Evolutionary conservation across 78 protist species (phyloP).

Genomic region (Cyanophora paradoxa): DNA sequence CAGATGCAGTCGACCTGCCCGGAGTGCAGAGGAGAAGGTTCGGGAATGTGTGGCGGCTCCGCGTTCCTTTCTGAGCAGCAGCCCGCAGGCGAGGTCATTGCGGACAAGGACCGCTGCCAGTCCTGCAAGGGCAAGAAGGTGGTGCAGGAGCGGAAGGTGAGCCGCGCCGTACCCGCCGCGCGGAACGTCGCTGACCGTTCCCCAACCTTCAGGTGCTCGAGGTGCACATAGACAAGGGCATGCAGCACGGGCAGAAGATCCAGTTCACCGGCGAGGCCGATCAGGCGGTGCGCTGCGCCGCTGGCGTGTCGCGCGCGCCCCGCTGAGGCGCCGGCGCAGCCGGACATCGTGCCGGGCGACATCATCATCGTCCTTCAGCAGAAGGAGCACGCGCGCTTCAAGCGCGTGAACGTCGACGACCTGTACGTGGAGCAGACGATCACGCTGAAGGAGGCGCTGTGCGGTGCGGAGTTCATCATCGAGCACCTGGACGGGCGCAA

Average conservation of each 20-base stretch:
- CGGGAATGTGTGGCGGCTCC: too few relatives aligned
- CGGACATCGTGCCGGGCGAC: slow-evolving; percentile 87
- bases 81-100: background rate
- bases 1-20: slow-evolving; percentile 40
- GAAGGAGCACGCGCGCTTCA: slow-evolving; percentile 75
- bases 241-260: slow-evolving; percentile 76
- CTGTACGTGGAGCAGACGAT: slow-evolving; percentile 61
- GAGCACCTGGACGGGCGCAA: slow-evolving; percentile 82
- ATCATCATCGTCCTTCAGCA: slow-evolving; percentile 78
- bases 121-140: slow-evolving; percentile 75
- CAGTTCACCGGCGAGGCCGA: slow-evolving; percentile 90
- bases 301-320: background rate
- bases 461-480: slow-evolving; percentile 77
- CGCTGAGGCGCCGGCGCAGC: slow-evolving; percentile 28
- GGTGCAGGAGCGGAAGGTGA: slow-evolving; percentile 64
- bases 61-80: too few relatives aligned
- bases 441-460: slow-evolving; percentile 75
- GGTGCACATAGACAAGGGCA: slow-evolving; percentile 89
- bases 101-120: background rate
- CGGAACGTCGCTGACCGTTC: too few relatives aligned
- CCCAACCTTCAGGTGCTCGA: slow-evolving; percentile 47
- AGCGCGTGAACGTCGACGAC: slow-evolving; percentile 81
- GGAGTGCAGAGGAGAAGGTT: background rate
- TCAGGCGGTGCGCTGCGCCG: slow-evolving; percentile 32
- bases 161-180: background rate